Conservation (phyloP, 805 yeast species). For the Myxozyma geophila region DNA sequence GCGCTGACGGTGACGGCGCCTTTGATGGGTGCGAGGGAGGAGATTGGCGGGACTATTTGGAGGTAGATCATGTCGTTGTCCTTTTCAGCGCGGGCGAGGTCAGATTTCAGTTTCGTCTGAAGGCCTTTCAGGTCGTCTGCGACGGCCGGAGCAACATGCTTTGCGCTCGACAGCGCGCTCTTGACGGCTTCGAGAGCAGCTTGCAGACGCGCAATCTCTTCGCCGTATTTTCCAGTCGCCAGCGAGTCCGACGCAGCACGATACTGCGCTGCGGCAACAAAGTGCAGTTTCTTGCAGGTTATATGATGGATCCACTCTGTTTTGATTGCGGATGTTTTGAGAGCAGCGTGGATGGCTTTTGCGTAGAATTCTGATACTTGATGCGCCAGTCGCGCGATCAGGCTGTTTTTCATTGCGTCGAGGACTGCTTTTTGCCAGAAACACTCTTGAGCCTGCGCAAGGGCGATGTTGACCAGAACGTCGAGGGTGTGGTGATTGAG, state of each 20-base stretch:
- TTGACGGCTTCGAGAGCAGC: slow-evolving; percentile 50
- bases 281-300: slow-evolving; percentile 64
- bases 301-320: slow-evolving; percentile 70
- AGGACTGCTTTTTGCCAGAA: slow-evolving; percentile 75
- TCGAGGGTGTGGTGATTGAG: slow-evolving; percentile 57
- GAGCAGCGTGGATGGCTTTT: slow-evolving; percentile 51
- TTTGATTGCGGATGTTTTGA: slow-evolving; percentile 56
- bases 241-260: slow-evolving; percentile 60
- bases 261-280: slow-evolving; percentile 70
- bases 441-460: slow-evolving; percentile 87
- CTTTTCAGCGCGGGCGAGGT: slow-evolving; percentile 61
- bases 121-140: slow-evolving; percentile 61
- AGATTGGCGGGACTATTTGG: slow-evolving; percentile 60
- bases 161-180: slow-evolving; percentile 48
- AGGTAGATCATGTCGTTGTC: slow-evolving; percentile 84
- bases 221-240: slow-evolving; percentile 63
- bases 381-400: slow-evolving; percentile 65
- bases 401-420: slow-evolving; percentile 58
- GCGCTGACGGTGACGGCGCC: slow-evolving; percentile 64
- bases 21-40: slow-evolving; percentile 49
- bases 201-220: slow-evolving; percentile 64
- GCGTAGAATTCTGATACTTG: slow-evolving; percentile 65
- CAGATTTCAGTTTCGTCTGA: slow-evolving; percentile 50
- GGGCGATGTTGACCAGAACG: slow-evolving; percentile 57
- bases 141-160: slow-evolving; percentile 52